phyloP scores from a whole-genome alignment of 805 yeast genomes.

The Metschnikowia kofuensis region DNA sequence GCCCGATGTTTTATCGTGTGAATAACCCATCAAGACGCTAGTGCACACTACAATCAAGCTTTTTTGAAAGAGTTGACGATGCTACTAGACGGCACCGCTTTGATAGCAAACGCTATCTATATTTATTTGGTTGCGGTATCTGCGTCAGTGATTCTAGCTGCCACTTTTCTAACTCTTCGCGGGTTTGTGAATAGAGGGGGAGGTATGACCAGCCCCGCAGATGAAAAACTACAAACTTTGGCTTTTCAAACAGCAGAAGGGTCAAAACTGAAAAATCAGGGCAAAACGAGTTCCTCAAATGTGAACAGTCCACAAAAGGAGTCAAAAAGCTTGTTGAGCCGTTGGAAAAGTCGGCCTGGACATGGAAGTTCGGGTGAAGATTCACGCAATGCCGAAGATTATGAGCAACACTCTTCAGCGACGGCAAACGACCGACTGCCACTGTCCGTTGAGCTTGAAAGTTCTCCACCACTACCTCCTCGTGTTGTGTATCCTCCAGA shows the following conservation, averaged over 20 bases:
- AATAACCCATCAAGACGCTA: not conserved
- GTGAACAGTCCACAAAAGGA: constrained; percentile 1
- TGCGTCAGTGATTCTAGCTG: constrained; percentile 8
- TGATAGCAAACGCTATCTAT: constrained; percentile 14
- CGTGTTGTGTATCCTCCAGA: constrained; percentile 3
- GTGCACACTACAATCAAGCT: not conserved
- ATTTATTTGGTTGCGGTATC: constrained; percentile 11
- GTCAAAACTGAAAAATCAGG: not conserved
- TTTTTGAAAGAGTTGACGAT: constrained; percentile 2
- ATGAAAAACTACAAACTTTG: not conserved
- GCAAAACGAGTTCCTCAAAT: constrained; percentile 1
- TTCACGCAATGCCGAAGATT: not conserved
- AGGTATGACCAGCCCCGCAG: not conserved
- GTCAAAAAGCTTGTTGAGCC: constrained; percentile 3
- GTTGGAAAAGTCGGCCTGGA: constrained; percentile 3
- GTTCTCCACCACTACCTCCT: not conserved
- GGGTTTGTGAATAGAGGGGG: constrained; percentile 11
- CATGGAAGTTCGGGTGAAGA: not conserved
- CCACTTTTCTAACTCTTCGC: constrained; percentile 4
- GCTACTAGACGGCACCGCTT: constrained; percentile 13
- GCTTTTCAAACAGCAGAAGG: not conserved
- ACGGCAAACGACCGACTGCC: constrained; percentile 1
- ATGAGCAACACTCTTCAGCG: constrained; percentile 1
- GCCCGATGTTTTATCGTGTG: not conserved
- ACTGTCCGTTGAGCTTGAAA: not conserved